phyloP scores from a whole-genome alignment of 805 yeast species.

The Wickerhamomyces canadensis region DNA sequence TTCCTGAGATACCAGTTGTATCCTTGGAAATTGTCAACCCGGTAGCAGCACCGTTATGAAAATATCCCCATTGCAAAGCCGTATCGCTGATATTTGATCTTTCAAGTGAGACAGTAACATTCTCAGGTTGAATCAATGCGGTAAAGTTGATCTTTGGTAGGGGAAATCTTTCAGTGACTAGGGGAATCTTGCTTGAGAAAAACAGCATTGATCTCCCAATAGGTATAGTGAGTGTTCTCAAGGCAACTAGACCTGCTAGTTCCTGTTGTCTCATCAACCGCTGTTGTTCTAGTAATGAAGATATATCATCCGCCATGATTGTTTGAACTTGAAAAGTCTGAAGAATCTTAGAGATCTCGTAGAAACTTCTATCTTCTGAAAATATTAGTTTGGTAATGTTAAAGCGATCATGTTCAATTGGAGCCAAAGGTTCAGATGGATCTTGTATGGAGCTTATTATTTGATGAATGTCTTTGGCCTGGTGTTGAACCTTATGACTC shows the following conservation, averaged over 20 bases:
- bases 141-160: constrained; percentile 71
- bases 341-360: constrained; percentile 66
- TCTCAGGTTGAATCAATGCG: constrained; percentile 58
- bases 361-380: constrained; percentile 71
- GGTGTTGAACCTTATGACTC: constrained; percentile 5
- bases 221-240: constrained; percentile 71
- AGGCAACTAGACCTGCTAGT: constrained; percentile 54
- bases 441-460: constrained; percentile 34
- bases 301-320: constrained; percentile 27
- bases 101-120: constrained; percentile 57
- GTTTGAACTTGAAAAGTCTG: constrained; percentile 66
- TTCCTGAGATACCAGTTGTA: constrained; percentile 69
- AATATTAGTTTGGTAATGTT: constrained; percentile 69
- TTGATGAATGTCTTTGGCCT: constrained; percentile 37
- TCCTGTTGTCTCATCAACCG: constrained; percentile 48
- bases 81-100: constrained; percentile 45
- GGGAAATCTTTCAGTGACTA: constrained; percentile 80
- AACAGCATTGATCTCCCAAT: constrained; percentile 75
- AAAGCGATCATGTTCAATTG: constrained; percentile 62
- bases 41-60: constrained; percentile 87
- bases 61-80: constrained; percentile 72
- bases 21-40: constrained; percentile 72
- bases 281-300: constrained; percentile 47
- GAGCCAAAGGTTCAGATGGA: constrained; percentile 47
- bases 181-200: constrained; percentile 62